These are phyloP conservation scores for Lachancea mirantina DNA, from an alignment of 805 yeast species.

Conservation along the genomic window DNA sequence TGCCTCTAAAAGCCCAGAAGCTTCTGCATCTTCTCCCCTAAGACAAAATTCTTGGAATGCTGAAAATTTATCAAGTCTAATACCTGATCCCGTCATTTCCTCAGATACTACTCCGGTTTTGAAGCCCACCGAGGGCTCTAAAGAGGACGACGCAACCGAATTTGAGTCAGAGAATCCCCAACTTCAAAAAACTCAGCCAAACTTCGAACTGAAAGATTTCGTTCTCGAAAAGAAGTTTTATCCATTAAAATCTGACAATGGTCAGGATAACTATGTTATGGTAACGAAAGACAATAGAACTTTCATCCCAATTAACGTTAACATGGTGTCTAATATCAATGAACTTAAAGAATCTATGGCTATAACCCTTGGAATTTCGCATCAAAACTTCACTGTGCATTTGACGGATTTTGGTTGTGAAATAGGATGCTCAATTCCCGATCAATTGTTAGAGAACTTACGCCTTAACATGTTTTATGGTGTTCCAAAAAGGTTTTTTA, in stretches of 20 bases:
- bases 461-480: conserved; percentile 31
- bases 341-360: conserved; percentile 38
- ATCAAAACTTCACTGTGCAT: conserved; percentile 36
- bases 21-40: conserved; percentile 10
- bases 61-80: conserved; percentile 24
- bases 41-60: conserved; percentile 11
- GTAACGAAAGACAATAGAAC: conserved; percentile 56
- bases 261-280: conserved; percentile 37
- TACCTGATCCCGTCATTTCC: background rate
- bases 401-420: conserved; percentile 62
- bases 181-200: too few species aligned
- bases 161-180: conserved; percentile 11
- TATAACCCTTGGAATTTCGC: conserved; percentile 28
- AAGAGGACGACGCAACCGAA: conserved; percentile 1
- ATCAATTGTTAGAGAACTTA: conserved; percentile 36
- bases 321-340: conserved; percentile 23
- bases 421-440: conserved; percentile 51
- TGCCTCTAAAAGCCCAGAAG: conserved; percentile 6
- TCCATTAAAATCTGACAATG: conserved; percentile 30
- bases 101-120: conserved; percentile 4
- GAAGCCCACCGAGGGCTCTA: background rate
- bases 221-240: conserved; percentile 33
- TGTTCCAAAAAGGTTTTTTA: conserved; percentile 24
- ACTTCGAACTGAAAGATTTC: too few species aligned
- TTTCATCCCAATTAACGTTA: conserved; percentile 45